phyloP scores from a whole-genome alignment of 2,329 filamentous ascomycete genomes.

The Cryphonectria japonica region DNA sequence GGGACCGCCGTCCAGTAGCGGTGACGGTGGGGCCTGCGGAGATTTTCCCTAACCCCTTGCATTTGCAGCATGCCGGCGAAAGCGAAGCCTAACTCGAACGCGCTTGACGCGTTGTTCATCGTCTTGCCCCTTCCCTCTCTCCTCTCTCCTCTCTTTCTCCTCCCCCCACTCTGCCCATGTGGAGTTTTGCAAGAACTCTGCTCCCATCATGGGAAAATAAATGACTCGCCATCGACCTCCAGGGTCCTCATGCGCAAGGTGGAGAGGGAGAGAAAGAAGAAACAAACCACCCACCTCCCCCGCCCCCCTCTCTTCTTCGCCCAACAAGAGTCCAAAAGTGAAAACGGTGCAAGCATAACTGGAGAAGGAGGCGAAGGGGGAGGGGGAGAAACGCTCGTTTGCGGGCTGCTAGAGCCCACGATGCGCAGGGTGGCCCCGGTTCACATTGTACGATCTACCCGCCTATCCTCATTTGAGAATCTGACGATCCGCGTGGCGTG shows the following conservation, averaged over 20 bases:
- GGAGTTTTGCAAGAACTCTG: not conserved
- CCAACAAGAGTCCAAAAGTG: not conserved
- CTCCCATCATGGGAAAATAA: not conserved
- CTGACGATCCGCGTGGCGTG: conserved; percentile 1
- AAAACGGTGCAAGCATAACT: not conserved
- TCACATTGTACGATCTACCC: not conserved
- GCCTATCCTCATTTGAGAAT: conserved; percentile 5
- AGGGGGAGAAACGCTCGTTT: not conserved
- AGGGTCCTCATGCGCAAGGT: not conserved
- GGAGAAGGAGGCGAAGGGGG: not conserved
- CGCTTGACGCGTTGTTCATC: conserved; percentile 5
- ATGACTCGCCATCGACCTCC: not conserved
- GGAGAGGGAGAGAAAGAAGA: not conserved
- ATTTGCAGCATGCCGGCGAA: conserved; percentile 16
- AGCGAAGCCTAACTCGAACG: conserved; percentile 7
- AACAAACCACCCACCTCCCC: too few relatives aligned
- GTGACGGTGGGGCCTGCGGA: conserved; percentile 1
- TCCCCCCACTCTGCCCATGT: not conserved
- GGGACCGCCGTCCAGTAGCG: not conserved
- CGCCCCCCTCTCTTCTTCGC: not conserved
- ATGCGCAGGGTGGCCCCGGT: conserved; percentile 1
- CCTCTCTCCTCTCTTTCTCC: not conserved
- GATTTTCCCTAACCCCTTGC: conserved; percentile 16
- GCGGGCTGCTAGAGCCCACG: not conserved
- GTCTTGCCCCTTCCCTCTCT: not conserved